These are phyloP conservation scores for Acer yangbiense DNA, from an alignment of 345 rosid genomes.

Conservation along the genomic window DNA sequence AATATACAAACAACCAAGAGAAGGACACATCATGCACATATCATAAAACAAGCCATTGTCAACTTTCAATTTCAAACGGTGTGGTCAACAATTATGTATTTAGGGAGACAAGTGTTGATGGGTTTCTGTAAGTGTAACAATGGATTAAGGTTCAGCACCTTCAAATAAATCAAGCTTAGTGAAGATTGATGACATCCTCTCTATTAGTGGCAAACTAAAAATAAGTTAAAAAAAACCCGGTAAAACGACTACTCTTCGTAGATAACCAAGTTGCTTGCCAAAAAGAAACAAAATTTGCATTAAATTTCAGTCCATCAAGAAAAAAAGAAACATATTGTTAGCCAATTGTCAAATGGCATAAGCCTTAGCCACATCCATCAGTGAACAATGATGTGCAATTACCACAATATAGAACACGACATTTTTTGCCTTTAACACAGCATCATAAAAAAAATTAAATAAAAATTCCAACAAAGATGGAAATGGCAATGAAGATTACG, in stretches of 20 bases:
- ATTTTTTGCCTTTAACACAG: not conserved
- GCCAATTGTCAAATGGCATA: not conserved
- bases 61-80: not conserved
- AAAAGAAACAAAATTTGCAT: not conserved
- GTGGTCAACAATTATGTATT: not conserved
- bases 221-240: not conserved
- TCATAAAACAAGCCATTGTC: too few relatives aligned
- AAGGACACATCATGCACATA: too few relatives aligned
- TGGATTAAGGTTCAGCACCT: not conserved
- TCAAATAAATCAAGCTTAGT: not conserved
- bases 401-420: not conserved
- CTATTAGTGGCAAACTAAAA: not conserved
- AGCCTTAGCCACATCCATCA: not conserved
- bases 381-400: not conserved
- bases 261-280: slow-evolving; percentile 10
- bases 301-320: not conserved
- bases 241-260: not conserved
- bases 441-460: not conserved
- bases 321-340: not conserved
- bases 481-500: not conserved
- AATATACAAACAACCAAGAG: too few relatives aligned
- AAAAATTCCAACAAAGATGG: not conserved
- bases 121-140: not conserved
- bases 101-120: not conserved
- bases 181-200: not conserved